phyloP scores from a whole-genome alignment of 2,329 filamentous ascomycete species.

The Colletotrichum falcatum region DNA sequence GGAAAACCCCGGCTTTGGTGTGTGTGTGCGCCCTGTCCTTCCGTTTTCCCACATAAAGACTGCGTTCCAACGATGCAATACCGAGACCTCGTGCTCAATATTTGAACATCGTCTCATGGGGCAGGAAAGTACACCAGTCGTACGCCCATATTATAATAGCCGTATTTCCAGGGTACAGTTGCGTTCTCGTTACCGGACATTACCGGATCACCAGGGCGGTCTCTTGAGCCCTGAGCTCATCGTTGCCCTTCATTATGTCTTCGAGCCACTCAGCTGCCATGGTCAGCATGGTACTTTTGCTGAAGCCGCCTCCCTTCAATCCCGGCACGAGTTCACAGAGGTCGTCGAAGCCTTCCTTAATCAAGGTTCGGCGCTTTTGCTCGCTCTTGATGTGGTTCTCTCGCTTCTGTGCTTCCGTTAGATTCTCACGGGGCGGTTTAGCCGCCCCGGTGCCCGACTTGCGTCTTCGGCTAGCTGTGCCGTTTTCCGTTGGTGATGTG shows the following conservation, averaged over 20 bases:
- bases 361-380: constrained; percentile 85
- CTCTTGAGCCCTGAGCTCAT: constrained; percentile 66
- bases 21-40: too few species aligned
- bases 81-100: background rate
- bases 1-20: background rate
- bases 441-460: constrained; percentile 58
- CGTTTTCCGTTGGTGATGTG: constrained; percentile 51
- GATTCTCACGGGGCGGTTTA: constrained; percentile 74
- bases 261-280: constrained; percentile 85
- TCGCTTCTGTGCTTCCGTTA: constrained; percentile 83
- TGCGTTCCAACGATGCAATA: constrained; percentile 1
- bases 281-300: constrained; percentile 83
- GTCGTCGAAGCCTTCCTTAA: constrained; percentile 85
- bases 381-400: constrained; percentile 90
- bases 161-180: background rate
- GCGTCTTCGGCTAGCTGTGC: constrained; percentile 58
- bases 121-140: background rate
- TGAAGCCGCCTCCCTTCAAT: constrained; percentile 79
- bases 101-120: background rate
- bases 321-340: constrained; percentile 82
- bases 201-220: constrained; percentile 50
- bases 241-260: constrained; percentile 76
- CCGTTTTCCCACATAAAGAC: constrained; percentile 8
- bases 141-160: background rate
- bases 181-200: constrained; percentile 8